These are phyloP conservation scores for Cardamine chenopodiifolia DNA, from an alignment of 345 rosid genomes.

Conservation along the genomic window DNA sequence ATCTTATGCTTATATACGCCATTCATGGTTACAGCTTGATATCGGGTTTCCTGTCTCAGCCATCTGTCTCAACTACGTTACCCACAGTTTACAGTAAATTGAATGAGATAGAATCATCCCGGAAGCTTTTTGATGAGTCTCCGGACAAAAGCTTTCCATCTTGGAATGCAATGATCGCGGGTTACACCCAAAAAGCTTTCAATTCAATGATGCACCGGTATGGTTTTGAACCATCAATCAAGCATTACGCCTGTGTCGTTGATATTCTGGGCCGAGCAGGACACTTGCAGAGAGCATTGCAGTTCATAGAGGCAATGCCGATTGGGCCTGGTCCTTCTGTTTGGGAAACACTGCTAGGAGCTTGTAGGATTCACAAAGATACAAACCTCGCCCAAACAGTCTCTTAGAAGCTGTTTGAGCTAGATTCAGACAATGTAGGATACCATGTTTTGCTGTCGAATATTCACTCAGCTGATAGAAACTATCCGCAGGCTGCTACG, in stretches of 20 bases:
- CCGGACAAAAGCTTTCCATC: constrained; percentile 64
- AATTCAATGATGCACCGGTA: constrained; percentile 59
- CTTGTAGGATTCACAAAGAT: constrained; percentile 80
- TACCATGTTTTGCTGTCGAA: constrained; percentile 72
- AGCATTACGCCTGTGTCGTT: constrained; percentile 83
- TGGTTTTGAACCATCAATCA: constrained; percentile 60
- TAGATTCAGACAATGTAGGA: constrained; percentile 72
- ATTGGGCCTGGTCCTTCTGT: constrained; percentile 64
- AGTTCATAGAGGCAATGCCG: constrained; percentile 62
- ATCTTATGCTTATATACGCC: constrained; percentile 51
- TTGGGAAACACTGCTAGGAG: constrained; percentile 77
- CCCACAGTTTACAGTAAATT: constrained; percentile 64
- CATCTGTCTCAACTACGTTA: constrained; percentile 64
- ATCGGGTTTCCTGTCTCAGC: constrained; percentile 49
- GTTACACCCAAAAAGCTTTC: constrained; percentile 82
- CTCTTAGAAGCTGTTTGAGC: constrained; percentile 61
- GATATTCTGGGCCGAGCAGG: constrained; percentile 88
- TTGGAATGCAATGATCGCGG: constrained; percentile 89
- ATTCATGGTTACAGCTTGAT: constrained; percentile 64
- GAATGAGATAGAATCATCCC: constrained; percentile 63
- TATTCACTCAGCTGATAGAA: constrained; percentile 64
- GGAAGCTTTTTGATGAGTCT: constrained; percentile 58
- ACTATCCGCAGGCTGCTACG: constrained; percentile 69
- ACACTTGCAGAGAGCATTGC: constrained; percentile 61
- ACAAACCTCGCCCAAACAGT: constrained; percentile 63